Base-by-base conservation (phyloP, 2,329 filamentous ascomycete genomes). In the Fusarium anguioides region DNA sequence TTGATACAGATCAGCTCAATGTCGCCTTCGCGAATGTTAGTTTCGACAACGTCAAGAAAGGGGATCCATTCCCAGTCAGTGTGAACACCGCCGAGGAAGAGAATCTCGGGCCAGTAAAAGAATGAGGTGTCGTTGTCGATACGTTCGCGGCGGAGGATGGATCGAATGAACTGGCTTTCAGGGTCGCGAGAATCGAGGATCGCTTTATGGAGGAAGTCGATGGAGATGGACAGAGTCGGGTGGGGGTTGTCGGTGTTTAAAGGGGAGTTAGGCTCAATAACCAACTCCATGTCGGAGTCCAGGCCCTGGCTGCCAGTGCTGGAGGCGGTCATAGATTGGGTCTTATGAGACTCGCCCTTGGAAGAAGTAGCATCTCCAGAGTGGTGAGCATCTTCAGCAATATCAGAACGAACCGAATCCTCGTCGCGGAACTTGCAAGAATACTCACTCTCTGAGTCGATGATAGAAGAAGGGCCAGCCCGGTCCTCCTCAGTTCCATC, bases 1-100 rank as follows among this genome's bases (percentile, higher is more conserved):
- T 33, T 42, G 5, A 58, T 27, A 31, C 36, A 37, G 14, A 60
- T 50, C 2, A 60, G 6, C 26, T 59, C 56, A 3, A 60, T 48
- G 9, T 60, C 53, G 11, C 29, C 24, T 6, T 52, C 12, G 10
- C n/a, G 14, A 18, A 55, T 40, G 20, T 51, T 55, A 11, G 20
- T 35, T 3, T 11, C 27, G 14, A 11, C 12, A 26, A 23, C 29
- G 10, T 26, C 21, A 8, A 33, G 27, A 7, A 40, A 48, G 3
- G 56, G 42, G 6, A 58, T 10, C 41, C 45, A 55, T 8, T 18
- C 24, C 52, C 52, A 52, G 2, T 51, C 15, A 2, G 26, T 35
- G 36, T 33, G 23, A 10, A 33, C 45, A 10, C 8, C 21, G 4
- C n/a, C 7, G 2, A 17, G 20, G 20, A 49, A 29, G 8, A 23